Conservation (phyloP, 2,329 filamentous ascomycete species). For the Diaporthe nobilis region DNA sequence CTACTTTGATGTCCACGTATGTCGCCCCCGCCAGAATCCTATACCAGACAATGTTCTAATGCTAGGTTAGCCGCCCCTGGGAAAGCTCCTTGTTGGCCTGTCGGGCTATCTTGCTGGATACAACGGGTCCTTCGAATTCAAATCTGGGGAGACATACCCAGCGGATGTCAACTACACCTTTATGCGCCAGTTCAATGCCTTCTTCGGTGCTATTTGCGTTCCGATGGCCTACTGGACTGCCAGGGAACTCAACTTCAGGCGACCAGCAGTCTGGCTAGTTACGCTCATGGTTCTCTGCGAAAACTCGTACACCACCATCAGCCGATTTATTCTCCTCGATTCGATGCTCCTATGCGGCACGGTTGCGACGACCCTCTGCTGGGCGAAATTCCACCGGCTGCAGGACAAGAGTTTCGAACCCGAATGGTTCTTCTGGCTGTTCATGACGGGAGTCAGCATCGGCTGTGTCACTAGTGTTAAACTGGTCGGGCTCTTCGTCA, state of each 20-base stretch:
- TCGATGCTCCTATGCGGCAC: slow-evolving; percentile 99
- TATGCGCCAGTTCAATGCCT: slow-evolving; percentile 97
- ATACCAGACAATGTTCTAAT: slow-evolving; percentile 41
- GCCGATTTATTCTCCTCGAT: slow-evolving; percentile 96
- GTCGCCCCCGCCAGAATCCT: slow-evolving; percentile 18
- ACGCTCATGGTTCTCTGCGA: slow-evolving; percentile 98
- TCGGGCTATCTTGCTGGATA: slow-evolving; percentile 97
- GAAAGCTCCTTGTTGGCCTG: slow-evolving; percentile 97
- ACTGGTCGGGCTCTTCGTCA: slow-evolving; percentile 96
- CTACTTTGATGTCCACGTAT: slow-evolving; percentile 84
- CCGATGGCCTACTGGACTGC: slow-evolving; percentile 97
- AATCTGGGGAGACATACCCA: slow-evolving; percentile 96
- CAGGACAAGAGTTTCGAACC: slow-evolving; percentile 87
- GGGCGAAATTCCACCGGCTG: slow-evolving; percentile 94
- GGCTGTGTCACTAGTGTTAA: slow-evolving; percentile 99
- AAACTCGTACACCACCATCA: slow-evolving; percentile 99
- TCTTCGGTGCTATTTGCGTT: slow-evolving; percentile 93
- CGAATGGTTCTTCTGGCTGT: slow-evolving; percentile 96
- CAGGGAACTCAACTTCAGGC: slow-evolving; percentile 87
- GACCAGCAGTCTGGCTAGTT: slow-evolving; percentile 92
- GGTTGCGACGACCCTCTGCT: slow-evolving; percentile 97
- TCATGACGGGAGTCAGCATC: slow-evolving; percentile 94
- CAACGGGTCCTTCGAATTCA: slow-evolving; percentile 99
- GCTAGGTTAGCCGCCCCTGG: slow-evolving; percentile 81
- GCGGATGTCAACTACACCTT: slow-evolving; percentile 96